These are phyloP conservation scores for Alternaria burnsii DNA, from an alignment of 2,329 filamentous ascomycete species.

Conservation along the genomic window DNA sequence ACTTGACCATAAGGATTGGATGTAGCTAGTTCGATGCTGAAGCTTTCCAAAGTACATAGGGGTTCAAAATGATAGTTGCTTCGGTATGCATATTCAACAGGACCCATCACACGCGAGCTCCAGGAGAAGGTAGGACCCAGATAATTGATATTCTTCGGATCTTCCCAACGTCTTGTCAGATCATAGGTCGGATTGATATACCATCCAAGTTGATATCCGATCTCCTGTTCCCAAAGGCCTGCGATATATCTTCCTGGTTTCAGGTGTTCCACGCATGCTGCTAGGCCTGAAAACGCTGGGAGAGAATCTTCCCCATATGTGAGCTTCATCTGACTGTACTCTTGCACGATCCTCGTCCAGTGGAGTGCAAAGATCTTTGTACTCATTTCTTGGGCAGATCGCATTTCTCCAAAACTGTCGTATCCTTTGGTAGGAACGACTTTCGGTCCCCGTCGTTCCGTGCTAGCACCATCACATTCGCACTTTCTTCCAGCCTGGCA, in stretches of 20 bases:
- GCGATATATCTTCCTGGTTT: not conserved
- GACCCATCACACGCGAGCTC: not conserved
- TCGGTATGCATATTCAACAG: not conserved
- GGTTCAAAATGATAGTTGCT: too few relatives aligned
- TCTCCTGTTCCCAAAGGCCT: not conserved
- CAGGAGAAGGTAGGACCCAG: not conserved
- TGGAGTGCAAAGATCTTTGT: too few relatives aligned
- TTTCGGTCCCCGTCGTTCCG: too few relatives aligned
- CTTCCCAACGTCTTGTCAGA: not conserved
- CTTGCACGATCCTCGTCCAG: not conserved
- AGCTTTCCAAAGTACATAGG: not conserved
- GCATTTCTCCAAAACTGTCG: too few relatives aligned
- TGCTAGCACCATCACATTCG: not conserved
- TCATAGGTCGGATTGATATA: rapidly evolving
- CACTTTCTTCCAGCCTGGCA: not conserved
- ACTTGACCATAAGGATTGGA: not conserved
- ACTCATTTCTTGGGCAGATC: too few relatives aligned
- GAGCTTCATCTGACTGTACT: not conserved
- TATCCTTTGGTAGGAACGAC: too few relatives aligned
- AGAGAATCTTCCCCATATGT: not conserved
- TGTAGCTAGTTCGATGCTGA: not conserved
- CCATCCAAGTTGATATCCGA: not conserved
- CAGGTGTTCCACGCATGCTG: not conserved
- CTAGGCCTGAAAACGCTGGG: rapidly evolving
- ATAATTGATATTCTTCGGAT: not conserved